phyloP scores from a whole-genome alignment of 2,329 filamentous ascomycete species.

The Colletotrichum lindemuthianum region DNA sequence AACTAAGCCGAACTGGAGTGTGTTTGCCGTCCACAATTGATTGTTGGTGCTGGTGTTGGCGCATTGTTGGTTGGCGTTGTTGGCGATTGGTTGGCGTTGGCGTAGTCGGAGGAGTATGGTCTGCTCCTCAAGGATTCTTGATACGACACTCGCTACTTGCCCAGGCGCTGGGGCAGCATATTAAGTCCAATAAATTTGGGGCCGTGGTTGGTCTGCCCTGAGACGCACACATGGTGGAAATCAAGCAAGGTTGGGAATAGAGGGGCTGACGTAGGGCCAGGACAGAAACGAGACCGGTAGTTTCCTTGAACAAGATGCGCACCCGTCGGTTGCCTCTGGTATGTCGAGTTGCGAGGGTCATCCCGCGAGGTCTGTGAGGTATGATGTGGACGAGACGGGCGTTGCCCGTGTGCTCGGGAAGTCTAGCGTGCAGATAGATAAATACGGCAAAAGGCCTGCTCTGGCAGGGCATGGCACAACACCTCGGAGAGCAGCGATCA shows the following conservation, averaged over 20 bases:
- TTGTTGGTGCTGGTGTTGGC: constrained; percentile 1
- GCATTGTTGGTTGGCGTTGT: constrained; percentile 16
- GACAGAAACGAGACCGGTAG: constrained; percentile 1
- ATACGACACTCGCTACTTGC: background rate
- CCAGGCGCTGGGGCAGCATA: background rate
- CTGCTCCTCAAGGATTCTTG: background rate
- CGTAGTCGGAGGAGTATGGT: background rate
- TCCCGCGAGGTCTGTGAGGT: constrained; percentile 12
- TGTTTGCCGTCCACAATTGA: constrained; percentile 11
- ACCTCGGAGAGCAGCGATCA: constrained; percentile 19
- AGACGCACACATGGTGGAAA: no score
- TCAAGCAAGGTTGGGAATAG: constrained; percentile 1
- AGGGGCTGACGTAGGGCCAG: background rate
- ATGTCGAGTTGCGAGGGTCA: constrained; percentile 10
- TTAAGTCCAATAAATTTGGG: background rate
- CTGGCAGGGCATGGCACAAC: background rate
- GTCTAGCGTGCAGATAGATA: constrained; percentile 5
- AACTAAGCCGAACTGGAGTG: constrained; percentile 3
- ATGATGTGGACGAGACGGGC: constrained; percentile 27
- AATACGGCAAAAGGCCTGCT: background rate
- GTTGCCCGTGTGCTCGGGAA: constrained; percentile 13
- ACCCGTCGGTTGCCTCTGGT: constrained; percentile 24
- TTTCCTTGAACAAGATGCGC: constrained; percentile 1
- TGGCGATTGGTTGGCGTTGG: constrained; percentile 6
- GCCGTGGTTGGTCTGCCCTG: no score